Evolutionary conservation across 768 basidiomycete species (phyloP), one percentile per base, ranked within the genome.

Genomic region (Leccinum rimulosum): DNA sequence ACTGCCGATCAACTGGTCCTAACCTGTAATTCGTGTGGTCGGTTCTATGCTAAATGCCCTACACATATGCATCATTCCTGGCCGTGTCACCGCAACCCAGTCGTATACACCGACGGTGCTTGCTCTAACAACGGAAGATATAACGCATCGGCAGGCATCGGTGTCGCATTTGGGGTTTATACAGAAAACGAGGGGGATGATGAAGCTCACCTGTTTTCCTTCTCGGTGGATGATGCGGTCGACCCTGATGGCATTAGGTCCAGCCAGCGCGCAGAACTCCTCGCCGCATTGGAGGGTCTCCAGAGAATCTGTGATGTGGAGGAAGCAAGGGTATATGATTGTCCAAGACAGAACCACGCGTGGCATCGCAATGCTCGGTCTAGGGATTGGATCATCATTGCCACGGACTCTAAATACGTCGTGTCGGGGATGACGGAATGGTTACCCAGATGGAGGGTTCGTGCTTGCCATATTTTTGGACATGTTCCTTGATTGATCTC

Each of bases 241-340:
- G 55, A 55, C 4, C 55, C 47, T 6, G 25, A 17, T n/a, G 48
- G 33, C 5, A 33, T 8, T 22, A 25, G 55, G 22, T 50, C 55
- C 17, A 55, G 11, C 25, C 55, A 55, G 7, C 55, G 55, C 1
- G 55, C 33, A 3, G 55, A 55, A 25, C 55, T 55, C 17, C 55
- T 55, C 9, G 55, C 55, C 17, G 47, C 48, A 7, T 10, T 55
- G 17, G 33, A 27, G 10, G 48, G 55, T 69, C 72, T 40, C 68
- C 69, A 1, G 68, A 74, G 3, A 7, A 55, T 59, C 69, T 70
- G 69, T 56, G 70, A 30, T 66, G 64, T 6, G 27, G 33, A 31
- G 73, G 71, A 70, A 19, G 47, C 22, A 2, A 9, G 47, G 14
- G 6, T 2, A 15, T 6, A 47, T 40, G 38, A 6, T 5, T 43